Base-by-base conservation (phyloP, 2,329 filamentous ascomycete species). In the Coniochaeta hoffmannii region DNA sequence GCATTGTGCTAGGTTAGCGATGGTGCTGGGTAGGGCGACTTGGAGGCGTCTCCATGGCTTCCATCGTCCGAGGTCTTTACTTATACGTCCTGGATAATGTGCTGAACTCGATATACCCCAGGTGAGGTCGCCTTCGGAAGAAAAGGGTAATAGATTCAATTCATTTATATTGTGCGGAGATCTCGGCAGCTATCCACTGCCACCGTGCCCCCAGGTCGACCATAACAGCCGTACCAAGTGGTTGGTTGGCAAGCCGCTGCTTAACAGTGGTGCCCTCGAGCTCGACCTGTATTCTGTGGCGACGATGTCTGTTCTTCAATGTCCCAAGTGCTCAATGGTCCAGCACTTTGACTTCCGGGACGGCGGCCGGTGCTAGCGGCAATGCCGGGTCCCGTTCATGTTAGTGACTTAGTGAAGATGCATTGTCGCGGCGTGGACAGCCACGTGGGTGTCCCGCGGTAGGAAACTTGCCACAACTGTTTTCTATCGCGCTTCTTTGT, bases 121-220 rank as follows among this genome's bases (percentile, higher is more conserved):
- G 26, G 22, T 46, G 41, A 28, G 41, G 41, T 46, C 41, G 41
- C 41, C 4, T 19, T 46, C 41, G 41, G 41, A 24, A 46, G 41
- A 46, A 46, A 46, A 28, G 41, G 41, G 41, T 46, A 46, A 46
- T 46, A 46, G 38, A 44, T 22, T 26, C 19, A 46, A 46, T 46
- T 28, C 15, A 46, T 46, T 26, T 46, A 12, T 14, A 46, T 46
- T 46, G 41, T 46, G 41, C 41, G 41, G 41, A 46, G 41, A 46
- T 46, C 41, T 46, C 41, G 41, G 41, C 41, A 46, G 41, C 41
- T 46, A 22, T 41, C 14, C 14, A 19, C 5, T 41, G 36, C 6
- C 35, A 32, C 36, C 12, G 17, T 19, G 2, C 17, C n/a, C 36
- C 22, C 17, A n/a, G 9, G 41, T 46, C 41, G 15, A 46, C 11